Percentiles rank a stretch among this genome's conserved stretches.
Evolutionary conservation across 2,329 filamentous ascomycete species (phyloP).

Genomic region (Penicillium sp.): DNA sequence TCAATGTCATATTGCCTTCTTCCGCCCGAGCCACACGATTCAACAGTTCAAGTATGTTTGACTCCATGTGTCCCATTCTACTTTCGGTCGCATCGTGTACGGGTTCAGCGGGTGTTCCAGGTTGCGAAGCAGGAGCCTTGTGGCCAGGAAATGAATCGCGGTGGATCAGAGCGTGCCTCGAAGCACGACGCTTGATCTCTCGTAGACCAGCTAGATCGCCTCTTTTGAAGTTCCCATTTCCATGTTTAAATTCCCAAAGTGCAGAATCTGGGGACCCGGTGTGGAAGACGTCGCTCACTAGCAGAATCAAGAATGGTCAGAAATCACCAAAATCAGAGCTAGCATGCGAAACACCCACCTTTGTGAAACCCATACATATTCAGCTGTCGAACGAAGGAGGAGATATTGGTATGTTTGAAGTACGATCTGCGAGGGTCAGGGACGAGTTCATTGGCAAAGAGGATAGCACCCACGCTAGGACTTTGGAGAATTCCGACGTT

Average conservation of each 20-base stretch:
- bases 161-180: constrained; percentile 87
- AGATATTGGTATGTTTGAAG: constrained; percentile 99
- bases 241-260: constrained; percentile 98
- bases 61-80: constrained; percentile 72
- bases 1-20: constrained; percentile 75
- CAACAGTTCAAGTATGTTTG: constrained; percentile 77
- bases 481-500: constrained; percentile 95
- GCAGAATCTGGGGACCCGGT: constrained; percentile 90
- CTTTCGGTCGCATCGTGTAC: constrained; percentile 76
- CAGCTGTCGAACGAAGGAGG: constrained; percentile 92
- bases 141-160: constrained; percentile 80
- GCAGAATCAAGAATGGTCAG: background rate
- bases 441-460: constrained; percentile 7
- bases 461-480: constrained; percentile 74
- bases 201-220: constrained; percentile 86
- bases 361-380: constrained; percentile 99
- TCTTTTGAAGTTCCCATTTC: constrained; percentile 93
- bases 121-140: constrained; percentile 72
- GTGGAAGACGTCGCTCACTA: constrained; percentile 98
- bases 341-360: constrained; percentile 55
- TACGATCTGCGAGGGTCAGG: constrained; percentile 63
- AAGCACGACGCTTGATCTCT: constrained; percentile 93
- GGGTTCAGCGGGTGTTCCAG: constrained; percentile 79
- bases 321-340: constrained; percentile 5
- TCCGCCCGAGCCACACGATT: constrained; percentile 75